phyloP scores from a whole-genome alignment of 371 early-diverging fungal genomes.

The Lichtheimia hyalospora region DNA sequence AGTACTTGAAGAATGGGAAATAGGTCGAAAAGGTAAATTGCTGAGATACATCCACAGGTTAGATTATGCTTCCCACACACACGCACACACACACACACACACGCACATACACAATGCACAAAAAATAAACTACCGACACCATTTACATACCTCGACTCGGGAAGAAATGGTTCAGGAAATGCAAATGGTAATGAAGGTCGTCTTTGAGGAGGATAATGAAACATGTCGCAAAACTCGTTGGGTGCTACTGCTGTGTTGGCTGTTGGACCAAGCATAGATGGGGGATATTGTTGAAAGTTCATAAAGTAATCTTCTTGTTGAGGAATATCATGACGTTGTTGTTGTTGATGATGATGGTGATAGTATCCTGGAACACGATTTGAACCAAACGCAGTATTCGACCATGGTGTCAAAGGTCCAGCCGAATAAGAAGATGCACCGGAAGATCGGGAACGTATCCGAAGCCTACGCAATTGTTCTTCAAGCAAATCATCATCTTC shows the following conservation, averaged over 20 bases:
- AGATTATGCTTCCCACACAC: no score
- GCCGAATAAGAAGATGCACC: conserved; percentile 17
- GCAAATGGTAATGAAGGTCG: conserved; percentile 5
- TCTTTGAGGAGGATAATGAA: conserved; percentile 8
- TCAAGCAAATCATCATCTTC: conserved; percentile 31
- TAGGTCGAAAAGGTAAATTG: no score
- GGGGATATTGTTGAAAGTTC: neutral
- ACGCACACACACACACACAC: no score
- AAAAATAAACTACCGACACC: no score
- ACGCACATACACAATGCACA: no score
- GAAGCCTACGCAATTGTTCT: conserved; percentile 14
- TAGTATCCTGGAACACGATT: no score
- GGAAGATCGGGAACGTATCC: conserved; percentile 41
- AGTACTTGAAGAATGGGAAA: no score
- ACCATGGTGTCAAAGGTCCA: conserved; percentile 1
- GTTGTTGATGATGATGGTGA: neutral
- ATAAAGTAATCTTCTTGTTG: neutral
- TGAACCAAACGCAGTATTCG: neutral
- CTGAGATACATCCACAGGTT: no score
- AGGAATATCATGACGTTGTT: neutral
- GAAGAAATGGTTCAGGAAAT: conserved; percentile 1
- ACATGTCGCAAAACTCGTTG: neutral
- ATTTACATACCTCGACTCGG: conserved; percentile 1
- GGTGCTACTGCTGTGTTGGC: neutral
- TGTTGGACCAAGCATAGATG: neutral